These are phyloP conservation scores for Sporothrix protearum DNA, from an alignment of 2,329 filamentous ascomycete genomes.

Conservation along the genomic window DNA sequence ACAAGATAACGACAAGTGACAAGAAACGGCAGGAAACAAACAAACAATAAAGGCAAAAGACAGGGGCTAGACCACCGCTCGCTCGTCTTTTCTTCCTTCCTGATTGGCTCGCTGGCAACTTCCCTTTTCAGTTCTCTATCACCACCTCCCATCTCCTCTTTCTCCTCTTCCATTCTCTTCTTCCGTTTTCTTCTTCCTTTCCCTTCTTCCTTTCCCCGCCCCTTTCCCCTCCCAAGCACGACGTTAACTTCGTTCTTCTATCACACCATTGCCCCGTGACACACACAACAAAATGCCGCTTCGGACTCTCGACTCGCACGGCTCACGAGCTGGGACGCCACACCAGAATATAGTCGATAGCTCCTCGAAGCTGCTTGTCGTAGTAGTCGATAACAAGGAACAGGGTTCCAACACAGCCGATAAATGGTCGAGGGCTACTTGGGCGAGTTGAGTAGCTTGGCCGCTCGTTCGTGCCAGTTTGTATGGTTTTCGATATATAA, in stretches of 20 bases:
- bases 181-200: no score
- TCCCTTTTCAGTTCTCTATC: neutral
- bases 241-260: neutral
- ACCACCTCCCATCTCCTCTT: neutral
- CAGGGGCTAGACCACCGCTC: neutral
- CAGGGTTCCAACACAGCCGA: no score
- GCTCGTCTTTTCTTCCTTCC: neutral
- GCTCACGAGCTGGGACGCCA: neutral
- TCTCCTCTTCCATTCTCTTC: neutral
- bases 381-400: neutral
- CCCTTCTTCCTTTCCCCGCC: no score
- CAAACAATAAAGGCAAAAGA: no score
- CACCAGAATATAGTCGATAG: neutral
- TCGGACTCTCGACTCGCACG: no score
- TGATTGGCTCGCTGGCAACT: slow-evolving; percentile 3
- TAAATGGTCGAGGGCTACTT: no score
- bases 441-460: no score
- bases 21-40: no score
- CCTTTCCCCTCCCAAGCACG: no score
- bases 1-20: neutral
- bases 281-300: neutral
- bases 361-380: neutral
- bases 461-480: no score
- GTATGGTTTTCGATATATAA: neutral
- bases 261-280: neutral